Conservation (phyloP, 2,329 filamentous ascomycete genomes). For the Claviceps pazoutovae region DNA sequence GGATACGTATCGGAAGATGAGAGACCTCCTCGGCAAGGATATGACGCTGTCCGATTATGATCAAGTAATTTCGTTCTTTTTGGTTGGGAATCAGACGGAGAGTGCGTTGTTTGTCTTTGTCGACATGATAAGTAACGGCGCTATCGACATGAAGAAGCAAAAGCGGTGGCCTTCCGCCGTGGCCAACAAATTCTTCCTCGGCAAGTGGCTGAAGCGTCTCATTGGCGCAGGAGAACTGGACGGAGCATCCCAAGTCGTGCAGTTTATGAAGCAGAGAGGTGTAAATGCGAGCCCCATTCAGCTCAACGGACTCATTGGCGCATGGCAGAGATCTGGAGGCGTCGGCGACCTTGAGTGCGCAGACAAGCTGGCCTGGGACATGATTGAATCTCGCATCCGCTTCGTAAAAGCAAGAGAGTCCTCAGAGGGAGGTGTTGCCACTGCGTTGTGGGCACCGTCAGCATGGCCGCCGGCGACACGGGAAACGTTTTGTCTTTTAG, state of each 20-base stretch:
- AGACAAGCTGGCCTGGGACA: conserved; percentile 58
- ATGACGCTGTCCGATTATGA: conserved; percentile 69
- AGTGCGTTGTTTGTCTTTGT: conserved; percentile 65
- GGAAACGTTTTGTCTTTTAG: conserved; percentile 65
- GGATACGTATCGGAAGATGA: conserved; percentile 51
- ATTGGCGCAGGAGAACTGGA: conserved; percentile 59
- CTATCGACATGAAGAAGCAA: conserved; percentile 32
- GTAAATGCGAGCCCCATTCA: conserved; percentile 59
- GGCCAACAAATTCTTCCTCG: conserved; percentile 68
- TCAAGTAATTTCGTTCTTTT: conserved; percentile 53
- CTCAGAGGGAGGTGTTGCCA: background rate
- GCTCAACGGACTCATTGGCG: conserved; percentile 69
- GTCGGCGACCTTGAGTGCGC: conserved; percentile 43
- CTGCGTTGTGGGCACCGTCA: conserved; percentile 1
- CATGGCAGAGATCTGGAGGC: conserved; percentile 54
- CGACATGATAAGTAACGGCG: conserved; percentile 68
- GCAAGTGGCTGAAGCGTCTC: conserved; percentile 76
- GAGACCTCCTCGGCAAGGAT: conserved; percentile 40
- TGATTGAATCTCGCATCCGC: conserved; percentile 56
- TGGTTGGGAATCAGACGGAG: conserved; percentile 49
- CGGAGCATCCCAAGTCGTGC: conserved; percentile 57
- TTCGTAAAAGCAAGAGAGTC: conserved; percentile 38
- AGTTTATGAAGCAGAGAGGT: conserved; percentile 58
- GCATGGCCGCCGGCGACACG: conserved; percentile 46
- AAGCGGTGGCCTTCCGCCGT: conserved; percentile 33